A percentile compares a stretch with the other conserved stretches of the same genome.
Conservation (phyloP, 345 rosid genomes). For the Conringia planisiliqua region DNA sequence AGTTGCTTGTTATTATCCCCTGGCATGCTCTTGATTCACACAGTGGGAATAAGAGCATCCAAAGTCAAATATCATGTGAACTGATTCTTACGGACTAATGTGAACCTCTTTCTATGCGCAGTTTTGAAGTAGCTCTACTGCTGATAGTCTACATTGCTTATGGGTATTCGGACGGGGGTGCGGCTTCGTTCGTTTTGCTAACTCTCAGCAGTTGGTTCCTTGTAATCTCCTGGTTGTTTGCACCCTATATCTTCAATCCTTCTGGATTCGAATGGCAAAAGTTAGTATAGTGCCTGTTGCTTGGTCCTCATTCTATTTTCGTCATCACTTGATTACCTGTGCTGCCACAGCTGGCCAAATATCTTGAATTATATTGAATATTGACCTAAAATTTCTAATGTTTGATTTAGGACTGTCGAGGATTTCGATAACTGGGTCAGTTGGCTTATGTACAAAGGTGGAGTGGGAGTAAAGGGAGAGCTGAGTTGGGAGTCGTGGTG, state of each 20-base stretch:
- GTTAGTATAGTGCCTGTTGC: constrained; percentile 43
- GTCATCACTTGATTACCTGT: background rate
- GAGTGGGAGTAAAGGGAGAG: constrained; percentile 98
- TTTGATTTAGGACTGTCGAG: constrained; percentile 76
- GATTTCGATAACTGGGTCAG: constrained; percentile 97
- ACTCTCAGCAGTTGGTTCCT: constrained; percentile 98
- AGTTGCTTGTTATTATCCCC: background rate
- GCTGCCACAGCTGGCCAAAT: background rate
- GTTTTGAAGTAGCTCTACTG: constrained; percentile 95
- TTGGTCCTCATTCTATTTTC: constrained; percentile 11
- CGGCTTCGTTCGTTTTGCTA: constrained; percentile 65
- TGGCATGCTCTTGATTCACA: constrained; percentile 22
- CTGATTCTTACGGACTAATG: background rate
- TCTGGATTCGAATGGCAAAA: constrained; percentile 99
- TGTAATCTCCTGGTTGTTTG: constrained; percentile 96
- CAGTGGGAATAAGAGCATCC: constrained; percentile 9
- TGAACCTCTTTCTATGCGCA: constrained; percentile 31
- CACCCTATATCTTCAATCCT: constrained; percentile 98
- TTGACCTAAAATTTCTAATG: background rate
- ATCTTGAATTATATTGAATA: background rate
- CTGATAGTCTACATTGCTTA: constrained; percentile 93
- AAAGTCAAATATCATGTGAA: background rate
- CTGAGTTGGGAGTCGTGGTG: constrained; percentile 99
- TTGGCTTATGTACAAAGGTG: constrained; percentile 99
- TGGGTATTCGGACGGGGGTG: constrained; percentile 76